Conservation (phyloP, 306 rosid species). For the Canavalia ensiformis region DNA sequence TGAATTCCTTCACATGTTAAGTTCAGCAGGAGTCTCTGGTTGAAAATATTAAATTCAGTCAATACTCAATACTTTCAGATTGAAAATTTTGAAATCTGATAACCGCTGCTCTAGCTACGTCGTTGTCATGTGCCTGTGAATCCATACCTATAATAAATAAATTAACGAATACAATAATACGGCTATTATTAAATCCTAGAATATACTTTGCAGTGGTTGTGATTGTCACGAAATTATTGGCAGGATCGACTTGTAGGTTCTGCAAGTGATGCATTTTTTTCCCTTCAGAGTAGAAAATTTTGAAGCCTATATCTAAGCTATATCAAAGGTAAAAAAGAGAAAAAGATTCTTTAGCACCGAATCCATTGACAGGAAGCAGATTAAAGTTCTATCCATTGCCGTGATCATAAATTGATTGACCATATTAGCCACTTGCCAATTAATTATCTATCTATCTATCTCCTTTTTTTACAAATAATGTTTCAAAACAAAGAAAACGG, state of each 20-base stretch:
- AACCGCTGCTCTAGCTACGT: constrained; percentile 51
- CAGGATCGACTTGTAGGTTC: constrained; percentile 33
- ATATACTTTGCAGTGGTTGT: constrained; percentile 20
- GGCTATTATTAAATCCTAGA: constrained; percentile 9
- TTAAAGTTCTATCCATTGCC: constrained; percentile 1
- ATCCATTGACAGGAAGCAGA: constrained; percentile 28
- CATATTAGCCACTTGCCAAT: constrained; percentile 40
- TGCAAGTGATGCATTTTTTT: constrained; percentile 8
- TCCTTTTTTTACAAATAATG: constrained; percentile 8
- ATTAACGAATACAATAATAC: constrained; percentile 11
- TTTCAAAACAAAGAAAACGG: constrained; percentile 9
- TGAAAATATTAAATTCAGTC: constrained; percentile 31
- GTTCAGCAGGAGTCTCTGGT: constrained; percentile 36
- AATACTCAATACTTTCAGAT: constrained; percentile 9
- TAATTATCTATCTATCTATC: not conserved
- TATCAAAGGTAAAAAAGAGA: not conserved
- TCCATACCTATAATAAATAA: constrained; percentile 50
- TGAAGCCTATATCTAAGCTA: constrained; percentile 13
- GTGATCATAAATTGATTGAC: constrained; percentile 43
- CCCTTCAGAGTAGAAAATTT: not conserved
- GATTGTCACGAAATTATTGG: constrained; percentile 41
- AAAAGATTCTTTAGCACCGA: constrained; percentile 49
- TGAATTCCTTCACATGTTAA: constrained; percentile 53
- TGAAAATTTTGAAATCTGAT: constrained; percentile 41
- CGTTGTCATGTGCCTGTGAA: constrained; percentile 64